Evolutionary conservation across 345 rosid genomes (phyloP).

Genomic region (Carallia pectinifolia): DNA sequence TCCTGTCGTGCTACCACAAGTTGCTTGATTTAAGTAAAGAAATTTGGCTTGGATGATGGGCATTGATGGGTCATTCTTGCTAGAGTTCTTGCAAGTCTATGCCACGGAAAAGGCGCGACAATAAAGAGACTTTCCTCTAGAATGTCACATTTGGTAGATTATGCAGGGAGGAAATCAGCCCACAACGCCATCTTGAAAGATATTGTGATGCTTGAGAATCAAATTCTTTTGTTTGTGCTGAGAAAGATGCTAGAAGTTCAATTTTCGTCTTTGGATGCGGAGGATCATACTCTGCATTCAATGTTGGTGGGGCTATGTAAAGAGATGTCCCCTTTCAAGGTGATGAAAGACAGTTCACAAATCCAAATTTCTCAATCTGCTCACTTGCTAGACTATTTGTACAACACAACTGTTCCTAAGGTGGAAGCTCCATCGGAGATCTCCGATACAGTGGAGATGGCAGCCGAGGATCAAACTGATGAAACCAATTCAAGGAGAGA

Average conservation of each 20-base stretch:
- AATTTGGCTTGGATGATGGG: slow-evolving; percentile 70
- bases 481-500: slow-evolving; percentile 16
- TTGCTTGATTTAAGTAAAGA: slow-evolving; percentile 38
- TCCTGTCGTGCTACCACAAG: slow-evolving; percentile 58
- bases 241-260: slow-evolving; percentile 50
- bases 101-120: slow-evolving; percentile 28
- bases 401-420: slow-evolving; percentile 44
- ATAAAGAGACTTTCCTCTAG: slow-evolving; percentile 33
- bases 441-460: neutral
- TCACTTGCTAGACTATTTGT: slow-evolving; percentile 60
- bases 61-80: slow-evolving; percentile 56
- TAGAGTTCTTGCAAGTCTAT: slow-evolving; percentile 56
- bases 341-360: slow-evolving; percentile 21
- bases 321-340: slow-evolving; percentile 59
- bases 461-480: slow-evolving; percentile 22
- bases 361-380: slow-evolving; percentile 25
- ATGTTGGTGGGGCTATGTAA: slow-evolving; percentile 44
- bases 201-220: slow-evolving; percentile 74
- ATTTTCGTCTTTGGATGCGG: slow-evolving; percentile 27
- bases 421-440: slow-evolving; percentile 24
- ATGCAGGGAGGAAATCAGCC: slow-evolving; percentile 37
- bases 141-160: slow-evolving; percentile 40
- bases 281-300: slow-evolving; percentile 34
- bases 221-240: slow-evolving; percentile 56
- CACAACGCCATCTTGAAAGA: slow-evolving; percentile 57